phyloP scores from a whole-genome alignment of 2,329 filamentous ascomycete species.

The Trichoderma polysporum region DNA sequence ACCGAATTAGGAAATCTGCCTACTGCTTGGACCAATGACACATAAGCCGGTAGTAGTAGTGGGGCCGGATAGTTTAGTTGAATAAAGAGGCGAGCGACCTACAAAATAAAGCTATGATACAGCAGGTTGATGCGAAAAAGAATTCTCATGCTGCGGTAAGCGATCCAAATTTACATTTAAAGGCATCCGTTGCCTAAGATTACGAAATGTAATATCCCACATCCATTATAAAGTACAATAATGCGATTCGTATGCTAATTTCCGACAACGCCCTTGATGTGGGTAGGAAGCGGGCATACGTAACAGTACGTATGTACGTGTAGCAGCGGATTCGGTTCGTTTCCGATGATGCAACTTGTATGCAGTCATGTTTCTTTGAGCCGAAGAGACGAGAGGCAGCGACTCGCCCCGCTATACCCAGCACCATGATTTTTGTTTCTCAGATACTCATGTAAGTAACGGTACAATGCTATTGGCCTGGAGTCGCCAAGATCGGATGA shows the following conservation, averaged over 20 bases:
- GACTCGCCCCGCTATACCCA: no score
- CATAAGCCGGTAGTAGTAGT: not conserved
- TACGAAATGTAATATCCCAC: no score
- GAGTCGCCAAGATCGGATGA: not conserved
- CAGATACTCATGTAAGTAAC: not conserved
- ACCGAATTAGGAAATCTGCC: conserved; percentile 1
- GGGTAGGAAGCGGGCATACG: not conserved
- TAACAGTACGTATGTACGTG: not conserved
- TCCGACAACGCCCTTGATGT: no score
- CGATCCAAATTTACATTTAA: not conserved
- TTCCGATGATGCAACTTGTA: not conserved
- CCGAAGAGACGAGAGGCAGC: not conserved
- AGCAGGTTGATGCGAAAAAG: not conserved
- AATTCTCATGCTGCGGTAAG: not conserved
- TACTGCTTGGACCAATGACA: not conserved
- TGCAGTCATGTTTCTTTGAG: not conserved
- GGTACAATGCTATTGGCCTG: not conserved
- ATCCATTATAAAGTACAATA: no score
- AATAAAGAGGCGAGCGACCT: not conserved
- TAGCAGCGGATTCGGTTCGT: not conserved
- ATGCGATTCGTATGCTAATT: no score
- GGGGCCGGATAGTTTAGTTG: not conserved
- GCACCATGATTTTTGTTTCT: no score
- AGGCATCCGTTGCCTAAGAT: no score
- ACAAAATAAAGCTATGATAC: not conserved